A percentile compares a stretch with the other conserved stretches of the same genome.
Evolutionary conservation across 2,329 filamentous ascomycete species (phyloP).

Genomic region (Polychaeton citri): DNA sequence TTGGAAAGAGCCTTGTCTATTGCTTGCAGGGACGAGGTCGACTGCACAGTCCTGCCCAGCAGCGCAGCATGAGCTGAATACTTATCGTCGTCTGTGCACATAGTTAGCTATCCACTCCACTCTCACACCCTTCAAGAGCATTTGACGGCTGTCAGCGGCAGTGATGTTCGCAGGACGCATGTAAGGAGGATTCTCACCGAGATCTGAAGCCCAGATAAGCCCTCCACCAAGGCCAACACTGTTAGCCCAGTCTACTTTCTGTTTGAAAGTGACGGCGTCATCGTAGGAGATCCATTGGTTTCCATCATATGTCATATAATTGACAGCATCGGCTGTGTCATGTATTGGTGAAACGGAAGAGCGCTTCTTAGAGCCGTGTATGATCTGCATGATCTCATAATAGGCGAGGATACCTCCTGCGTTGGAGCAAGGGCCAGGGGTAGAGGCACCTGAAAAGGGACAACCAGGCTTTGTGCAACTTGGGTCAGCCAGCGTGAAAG

Average conservation of each 20-base stretch:
- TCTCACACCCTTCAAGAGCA: too few relatives aligned
- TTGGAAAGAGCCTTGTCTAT: neutral
- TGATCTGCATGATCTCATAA: slow-evolving; percentile 24
- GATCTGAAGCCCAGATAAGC: neutral
- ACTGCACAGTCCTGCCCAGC: neutral
- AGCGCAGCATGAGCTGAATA: neutral
- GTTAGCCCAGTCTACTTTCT: slow-evolving; percentile 23
- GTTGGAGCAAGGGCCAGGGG: slow-evolving; percentile 17
- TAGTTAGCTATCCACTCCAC: too few relatives aligned
- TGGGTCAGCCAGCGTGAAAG: slow-evolving; percentile 16
- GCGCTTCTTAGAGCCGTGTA: slow-evolving; percentile 5
- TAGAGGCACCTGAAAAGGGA: slow-evolving; percentile 7
- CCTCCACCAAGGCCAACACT: slow-evolving; percentile 19
- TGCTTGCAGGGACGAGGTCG: neutral
- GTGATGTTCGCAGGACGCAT: neutral
- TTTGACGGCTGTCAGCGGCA: neutral
- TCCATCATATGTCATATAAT: slow-evolving; percentile 19
- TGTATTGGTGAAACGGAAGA: slow-evolving; percentile 10
- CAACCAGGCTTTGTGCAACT: slow-evolving; percentile 10
- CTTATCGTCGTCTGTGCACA: neutral
- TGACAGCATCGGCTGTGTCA: slow-evolving; percentile 18
- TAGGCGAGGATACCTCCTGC: slow-evolving; percentile 21
- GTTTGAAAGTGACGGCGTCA: slow-evolving; percentile 21
- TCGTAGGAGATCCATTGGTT: slow-evolving; percentile 30
- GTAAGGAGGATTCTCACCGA: neutral